Evolutionary conservation across 352 stramenopile genomes (phyloP), one percentile per base, ranked within the genome.

Genomic region (Phytophthora ramorum): DNA sequence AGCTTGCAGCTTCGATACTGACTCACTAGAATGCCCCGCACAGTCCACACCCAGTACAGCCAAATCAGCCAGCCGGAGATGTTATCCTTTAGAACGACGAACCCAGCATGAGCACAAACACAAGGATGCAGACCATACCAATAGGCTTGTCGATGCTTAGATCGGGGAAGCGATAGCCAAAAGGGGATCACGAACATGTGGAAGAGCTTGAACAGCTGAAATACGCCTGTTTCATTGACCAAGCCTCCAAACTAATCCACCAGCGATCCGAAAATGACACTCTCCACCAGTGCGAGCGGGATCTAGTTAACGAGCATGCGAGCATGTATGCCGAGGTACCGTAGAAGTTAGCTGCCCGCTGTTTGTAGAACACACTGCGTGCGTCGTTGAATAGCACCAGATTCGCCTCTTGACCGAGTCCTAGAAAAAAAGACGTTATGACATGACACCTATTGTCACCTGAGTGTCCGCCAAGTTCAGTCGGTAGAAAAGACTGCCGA

Each of bases 331-430:
- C 7, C 34, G 34, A 17, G 19, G 34, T 57, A 12, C 49, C 32
- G 10, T 57, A 57, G 14, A 57, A 57, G 34, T 57, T 57, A 12
- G 49, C 49, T 9, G 49, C 34, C 20, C 49, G 49, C 19, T 57
- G 49, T 32, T 57, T 57, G 32, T 57, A 46, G 22, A 57, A 57
- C 4, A 46, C 49, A 35, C 58, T 62, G 6, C 80, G 80, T 1
- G 66, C 67, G 17, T 90, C 70, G 59, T 91, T 87, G 49, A 97
- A 90, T 24, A 79, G 78, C 14, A 89, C 73, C n/a, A 97, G 57
- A 59, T 89, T 83, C 1, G 86, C 67, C 41, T 89, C 85, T 28
- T 90, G 80, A 26, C 85, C 84, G 30, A 97, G 66, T 2, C 73
- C 79, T 14, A 92, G 71, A 58, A 94, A 96, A 26, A 98, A 73